A percentile compares a stretch with the other conserved stretches of the same genome.
These are phyloP conservation scores for Miscanthus lutarioriparius DNA, from an alignment of 176 grass and related monocot species.

Conservation along the genomic window DNA sequence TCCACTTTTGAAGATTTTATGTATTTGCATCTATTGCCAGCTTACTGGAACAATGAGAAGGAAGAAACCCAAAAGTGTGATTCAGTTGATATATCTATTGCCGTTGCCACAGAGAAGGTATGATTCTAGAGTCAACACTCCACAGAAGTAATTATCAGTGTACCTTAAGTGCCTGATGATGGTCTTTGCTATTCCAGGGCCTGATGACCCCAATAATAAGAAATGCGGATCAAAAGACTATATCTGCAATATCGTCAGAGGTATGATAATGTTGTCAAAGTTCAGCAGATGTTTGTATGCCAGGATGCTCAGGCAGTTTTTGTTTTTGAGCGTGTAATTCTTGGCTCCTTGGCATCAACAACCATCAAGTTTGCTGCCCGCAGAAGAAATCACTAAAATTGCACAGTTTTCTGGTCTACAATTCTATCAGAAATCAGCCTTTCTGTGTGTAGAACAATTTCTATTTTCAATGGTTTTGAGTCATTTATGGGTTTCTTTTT, in stretches of 20 bases:
- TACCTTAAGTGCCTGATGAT: constrained; percentile 38
- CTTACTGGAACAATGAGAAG: constrained; percentile 76
- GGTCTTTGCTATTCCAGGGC: constrained; percentile 53
- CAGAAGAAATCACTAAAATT: constrained; percentile 24
- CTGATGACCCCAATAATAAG: constrained; percentile 97
- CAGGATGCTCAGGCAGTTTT: not conserved
- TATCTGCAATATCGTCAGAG: constrained; percentile 94
- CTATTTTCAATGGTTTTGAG: not conserved
- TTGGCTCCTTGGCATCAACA: not conserved
- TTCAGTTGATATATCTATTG: constrained; percentile 92
- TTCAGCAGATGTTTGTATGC: constrained; percentile 15
- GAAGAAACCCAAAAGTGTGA: constrained; percentile 70
- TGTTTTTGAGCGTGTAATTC: not conserved
- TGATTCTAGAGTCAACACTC: not conserved
- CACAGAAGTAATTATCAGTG: constrained; percentile 2
- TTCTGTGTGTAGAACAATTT: not conserved
- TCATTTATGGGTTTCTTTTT: not conserved
- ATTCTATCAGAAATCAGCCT: not conserved
- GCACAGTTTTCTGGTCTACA: not conserved
- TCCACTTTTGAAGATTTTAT: constrained; percentile 33
- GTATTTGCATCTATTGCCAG: constrained; percentile 49
- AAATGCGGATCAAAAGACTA: constrained; percentile 93
- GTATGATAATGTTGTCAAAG: constrained; percentile 44
- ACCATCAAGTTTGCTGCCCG: constrained; percentile 12
- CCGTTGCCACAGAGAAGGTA: constrained; percentile 97